Conservation (phyloP, 2,329 filamentous ascomycete genomes). For the Bipolaris sorokiniana region DNA sequence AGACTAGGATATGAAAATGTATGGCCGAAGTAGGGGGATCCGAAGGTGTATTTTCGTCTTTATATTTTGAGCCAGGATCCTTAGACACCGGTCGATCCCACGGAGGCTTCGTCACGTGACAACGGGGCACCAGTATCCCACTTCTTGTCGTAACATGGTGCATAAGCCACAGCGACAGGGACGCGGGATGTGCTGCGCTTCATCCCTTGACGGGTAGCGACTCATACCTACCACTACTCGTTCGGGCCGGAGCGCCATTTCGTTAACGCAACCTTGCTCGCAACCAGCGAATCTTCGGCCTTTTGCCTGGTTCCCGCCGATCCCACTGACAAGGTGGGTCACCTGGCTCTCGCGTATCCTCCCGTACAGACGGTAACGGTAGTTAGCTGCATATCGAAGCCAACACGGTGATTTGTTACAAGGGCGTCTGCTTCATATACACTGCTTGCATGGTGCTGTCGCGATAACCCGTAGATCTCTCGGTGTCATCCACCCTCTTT, state of each 20-base stretch:
- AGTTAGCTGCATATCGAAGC: slow-evolving; percentile 17
- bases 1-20: background rate
- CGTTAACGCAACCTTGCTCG: slow-evolving; percentile 21
- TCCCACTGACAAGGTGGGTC: slow-evolving; percentile 28
- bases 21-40: background rate
- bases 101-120: slow-evolving; percentile 33
- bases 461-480: slow-evolving; percentile 23
- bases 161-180: slow-evolving; percentile 27
- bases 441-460: slow-evolving; percentile 21
- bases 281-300: slow-evolving; percentile 27
- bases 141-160: slow-evolving; percentile 24
- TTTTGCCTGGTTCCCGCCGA: slow-evolving; percentile 31
- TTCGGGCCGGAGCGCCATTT: slow-evolving; percentile 33
- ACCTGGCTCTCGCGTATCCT: slow-evolving; percentile 34
- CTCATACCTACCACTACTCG: slow-evolving; percentile 19
- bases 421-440: slow-evolving; percentile 19
- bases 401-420: slow-evolving; percentile 32
- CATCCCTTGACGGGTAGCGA: slow-evolving; percentile 17
- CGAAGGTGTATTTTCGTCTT: slow-evolving; percentile 12
- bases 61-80: slow-evolving; percentile 26
- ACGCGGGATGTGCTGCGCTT: slow-evolving; percentile 24
- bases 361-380: slow-evolving; percentile 36
- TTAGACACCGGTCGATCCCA: slow-evolving; percentile 13
- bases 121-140: slow-evolving; percentile 24
- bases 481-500: slow-evolving; percentile 10